These are phyloP conservation scores for Coniochaeta sp. DNA, from an alignment of 2,329 filamentous ascomycete species.

Conservation along the genomic window DNA sequence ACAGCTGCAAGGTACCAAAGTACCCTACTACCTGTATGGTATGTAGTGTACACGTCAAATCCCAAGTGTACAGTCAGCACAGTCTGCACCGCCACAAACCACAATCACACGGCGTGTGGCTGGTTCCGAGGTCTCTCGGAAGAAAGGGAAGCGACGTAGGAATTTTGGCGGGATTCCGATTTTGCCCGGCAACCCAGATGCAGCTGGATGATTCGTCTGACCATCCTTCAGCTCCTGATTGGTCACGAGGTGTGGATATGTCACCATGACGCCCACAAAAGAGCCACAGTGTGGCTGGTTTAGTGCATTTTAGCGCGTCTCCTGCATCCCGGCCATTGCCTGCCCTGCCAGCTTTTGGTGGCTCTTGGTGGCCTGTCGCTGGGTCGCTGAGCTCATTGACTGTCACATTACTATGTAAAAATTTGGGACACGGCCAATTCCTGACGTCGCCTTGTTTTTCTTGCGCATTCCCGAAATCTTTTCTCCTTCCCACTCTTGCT, in stretches of 20 bases:
- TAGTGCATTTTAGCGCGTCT: constrained; percentile 3
- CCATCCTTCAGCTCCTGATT: constrained; percentile 23
- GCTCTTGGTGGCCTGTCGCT: constrained; percentile 3
- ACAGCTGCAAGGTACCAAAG: neutral
- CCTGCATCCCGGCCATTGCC: neutral
- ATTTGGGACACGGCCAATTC: constrained; percentile 4
- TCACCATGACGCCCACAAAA: constrained; percentile 9
- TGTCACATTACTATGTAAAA: constrained; percentile 17
- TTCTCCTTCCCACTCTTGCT: neutral
- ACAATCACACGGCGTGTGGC: neutral
- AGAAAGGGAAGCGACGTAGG: neutral
- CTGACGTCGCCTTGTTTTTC: constrained; percentile 1
- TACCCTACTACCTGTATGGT: no score
- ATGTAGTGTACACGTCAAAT: no score
- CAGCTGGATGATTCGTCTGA: constrained; percentile 8
- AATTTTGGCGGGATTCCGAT: constrained; percentile 16
- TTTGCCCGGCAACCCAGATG: constrained; percentile 22
- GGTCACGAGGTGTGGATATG: constrained; percentile 12
- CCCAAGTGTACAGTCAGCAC: no score
- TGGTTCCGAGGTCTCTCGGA: neutral
- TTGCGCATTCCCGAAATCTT: neutral
- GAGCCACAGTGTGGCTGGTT: constrained; percentile 25
- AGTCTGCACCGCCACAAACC: neutral
- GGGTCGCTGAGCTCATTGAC: constrained; percentile 21
- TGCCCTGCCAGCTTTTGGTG: no score